Percentiles rank a stretch among this genome's conserved stretches.
Evolutionary conservation across 441 rosid genomes (phyloP).

Genomic region (Adansonia gregorii): DNA sequence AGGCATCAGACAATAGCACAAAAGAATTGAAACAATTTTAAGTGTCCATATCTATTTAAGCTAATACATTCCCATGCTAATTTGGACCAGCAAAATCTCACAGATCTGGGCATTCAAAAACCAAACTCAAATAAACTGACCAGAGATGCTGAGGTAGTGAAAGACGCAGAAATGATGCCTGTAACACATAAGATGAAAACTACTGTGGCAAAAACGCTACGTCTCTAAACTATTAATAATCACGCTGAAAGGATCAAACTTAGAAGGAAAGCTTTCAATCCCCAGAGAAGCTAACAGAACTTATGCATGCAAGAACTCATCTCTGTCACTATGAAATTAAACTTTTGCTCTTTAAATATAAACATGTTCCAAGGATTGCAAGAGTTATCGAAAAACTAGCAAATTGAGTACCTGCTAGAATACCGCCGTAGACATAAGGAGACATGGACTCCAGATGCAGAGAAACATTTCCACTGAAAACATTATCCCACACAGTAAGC

Average conservation of each 20-base stretch:
- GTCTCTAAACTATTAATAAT: slow-evolving; percentile 11
- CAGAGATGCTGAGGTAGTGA: slow-evolving; percentile 12
- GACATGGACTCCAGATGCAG: slow-evolving; percentile 56
- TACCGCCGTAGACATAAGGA: slow-evolving; percentile 75
- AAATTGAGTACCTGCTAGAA: slow-evolving; percentile 81
- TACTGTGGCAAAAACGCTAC: neutral
- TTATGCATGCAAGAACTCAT: neutral
- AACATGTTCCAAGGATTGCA: neutral
- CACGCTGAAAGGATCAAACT: neutral
- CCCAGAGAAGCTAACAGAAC: neutral
- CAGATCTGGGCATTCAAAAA: slow-evolving; percentile 2
- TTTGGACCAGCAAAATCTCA: slow-evolving; percentile 19
- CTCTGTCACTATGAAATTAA: neutral
- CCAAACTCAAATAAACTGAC: slow-evolving; percentile 1
- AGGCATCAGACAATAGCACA: slow-evolving; percentile 1
- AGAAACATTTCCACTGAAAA: slow-evolving; percentile 81
- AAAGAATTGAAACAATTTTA: neutral
- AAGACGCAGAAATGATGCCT: neutral
- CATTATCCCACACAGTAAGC: slow-evolving; percentile 32
- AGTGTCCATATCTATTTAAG: neutral
- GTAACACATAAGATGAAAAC: neutral
- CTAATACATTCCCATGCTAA: neutral
- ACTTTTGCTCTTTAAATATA: slow-evolving; percentile 5
- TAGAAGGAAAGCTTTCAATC: neutral
- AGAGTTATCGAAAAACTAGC: neutral